Base-by-base conservation (phyloP, 2,329 filamentous ascomycete genomes). In the Aspergillus sp. region DNA sequence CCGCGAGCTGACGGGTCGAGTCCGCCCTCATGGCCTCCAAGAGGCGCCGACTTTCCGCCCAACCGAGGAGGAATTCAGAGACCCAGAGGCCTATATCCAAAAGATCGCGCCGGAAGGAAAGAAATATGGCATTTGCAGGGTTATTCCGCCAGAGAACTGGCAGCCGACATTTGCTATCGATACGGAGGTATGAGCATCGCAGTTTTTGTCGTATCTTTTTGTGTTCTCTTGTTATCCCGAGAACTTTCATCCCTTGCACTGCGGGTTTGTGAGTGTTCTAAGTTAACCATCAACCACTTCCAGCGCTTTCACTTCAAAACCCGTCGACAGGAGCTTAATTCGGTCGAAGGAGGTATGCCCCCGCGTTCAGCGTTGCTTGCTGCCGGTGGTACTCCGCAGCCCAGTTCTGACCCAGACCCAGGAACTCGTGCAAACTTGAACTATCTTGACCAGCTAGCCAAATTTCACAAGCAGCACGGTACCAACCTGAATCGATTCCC, bases 261-360 rank as follows among this genome's bases (percentile, higher is more conserved):
- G 31, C 19, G n/a, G 6, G 24, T 51, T 24, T 24, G 23, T 17
- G 39, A 33, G 19, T n/a, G 45, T 24, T 33, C 7, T n/a, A n/a
- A 39, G 44, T 49, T 57, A 43, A 63, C 78, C 65, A 21, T 45
- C 41, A 31, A 37, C 33, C 35, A 49, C 23, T 45, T 23, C 64
- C 71, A 97, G 93, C 90, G 88, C 76, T 99, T 99, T 70, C 95
- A 99, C 75, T 99, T 99, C 72, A 87, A 92, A 64, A 99, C 95
- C 14, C 86, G 95, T 72, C 92, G 96, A 73, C 95, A 99, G 75
- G 93, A 98, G 75, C 82, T 99, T 61, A 99, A 99, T 75, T 96
- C 93, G 15, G 91, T 98, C 49, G 95, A 99, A 89, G 95, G 95
- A 82, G 95, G 92, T 96, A 85, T 71, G 74, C 60, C 61, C 66